These are phyloP conservation scores for Yarrowia galli DNA, from an alignment of 1,139 yeast species.

Conservation along the genomic window DNA sequence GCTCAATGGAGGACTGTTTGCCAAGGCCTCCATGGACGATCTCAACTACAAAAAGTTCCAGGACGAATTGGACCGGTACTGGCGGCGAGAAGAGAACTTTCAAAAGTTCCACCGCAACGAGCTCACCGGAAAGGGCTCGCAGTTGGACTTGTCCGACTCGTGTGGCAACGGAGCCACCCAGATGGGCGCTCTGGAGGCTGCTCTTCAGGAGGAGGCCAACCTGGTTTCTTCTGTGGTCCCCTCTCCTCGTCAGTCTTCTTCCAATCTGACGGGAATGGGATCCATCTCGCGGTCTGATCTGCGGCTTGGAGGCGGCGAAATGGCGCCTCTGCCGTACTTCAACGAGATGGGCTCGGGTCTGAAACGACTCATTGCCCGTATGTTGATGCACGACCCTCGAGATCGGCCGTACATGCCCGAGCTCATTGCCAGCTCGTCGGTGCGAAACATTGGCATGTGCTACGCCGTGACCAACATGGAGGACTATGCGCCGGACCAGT, in stretches of 20 bases:
- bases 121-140: slow-evolving; percentile 29
- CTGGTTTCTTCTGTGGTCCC: slow-evolving; percentile 35
- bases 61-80: slow-evolving; percentile 55
- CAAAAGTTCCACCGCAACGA: slow-evolving; percentile 28
- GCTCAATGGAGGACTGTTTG: slow-evolving; percentile 50
- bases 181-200: slow-evolving; percentile 35
- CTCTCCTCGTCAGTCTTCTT: slow-evolving; percentile 34
- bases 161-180: slow-evolving; percentile 34
- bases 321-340: slow-evolving; percentile 64
- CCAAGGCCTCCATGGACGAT: slow-evolving; percentile 48
- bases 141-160: slow-evolving; percentile 12
- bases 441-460: slow-evolving; percentile 70
- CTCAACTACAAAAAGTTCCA: slow-evolving; percentile 44
- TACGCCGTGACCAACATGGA: slow-evolving; percentile 58
- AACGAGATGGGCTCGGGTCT: slow-evolving; percentile 46
- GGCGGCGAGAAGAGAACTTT: slow-evolving; percentile 73
- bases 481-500: slow-evolving; percentile 37
- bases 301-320: slow-evolving; percentile 54
- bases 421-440: slow-evolving; percentile 80
- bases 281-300: slow-evolving; percentile 38
- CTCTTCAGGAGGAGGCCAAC: slow-evolving; percentile 38
- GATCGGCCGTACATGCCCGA: slow-evolving; percentile 79
- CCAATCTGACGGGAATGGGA: slow-evolving; percentile 14
- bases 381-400: slow-evolving; percentile 74
- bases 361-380: slow-evolving; percentile 48